These are phyloP conservation scores for Triangularia verruculosa DNA, from an alignment of 2,329 filamentous ascomycete species.

Conservation along the genomic window DNA sequence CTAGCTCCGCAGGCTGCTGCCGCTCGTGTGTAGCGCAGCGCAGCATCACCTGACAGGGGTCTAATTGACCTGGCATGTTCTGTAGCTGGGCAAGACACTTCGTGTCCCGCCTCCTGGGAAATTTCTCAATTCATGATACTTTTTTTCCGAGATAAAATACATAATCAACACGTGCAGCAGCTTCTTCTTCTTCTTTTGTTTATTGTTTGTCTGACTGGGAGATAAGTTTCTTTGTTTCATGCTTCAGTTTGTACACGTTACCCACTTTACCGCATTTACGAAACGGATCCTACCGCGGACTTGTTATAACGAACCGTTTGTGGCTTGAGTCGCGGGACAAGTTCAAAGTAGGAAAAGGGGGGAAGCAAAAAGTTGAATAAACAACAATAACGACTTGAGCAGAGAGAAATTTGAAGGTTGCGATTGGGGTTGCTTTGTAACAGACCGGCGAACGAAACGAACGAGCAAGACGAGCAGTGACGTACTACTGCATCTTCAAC, in stretches of 20 bases:
- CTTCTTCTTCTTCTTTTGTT: neutral
- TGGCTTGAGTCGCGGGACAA: neutral
- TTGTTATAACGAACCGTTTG: neutral
- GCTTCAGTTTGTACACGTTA: neutral
- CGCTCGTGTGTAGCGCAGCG: neutral
- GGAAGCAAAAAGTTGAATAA: neutral
- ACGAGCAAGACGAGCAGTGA: neutral
- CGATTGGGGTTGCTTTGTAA: neutral
- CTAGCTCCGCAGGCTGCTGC: neutral
- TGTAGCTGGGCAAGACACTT: neutral
- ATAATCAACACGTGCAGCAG: neutral
- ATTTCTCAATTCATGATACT: neutral
- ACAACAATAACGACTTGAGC: neutral
- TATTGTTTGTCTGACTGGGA: neutral
- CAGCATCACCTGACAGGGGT: slow-evolving; percentile 15
- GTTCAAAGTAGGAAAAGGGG: neutral
- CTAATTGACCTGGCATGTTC: slow-evolving; percentile 4
- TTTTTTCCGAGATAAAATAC: neutral
- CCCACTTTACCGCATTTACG: neutral
- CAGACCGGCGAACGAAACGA: neutral
- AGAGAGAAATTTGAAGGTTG: neutral
- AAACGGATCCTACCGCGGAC: neutral
- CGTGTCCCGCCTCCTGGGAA: neutral
- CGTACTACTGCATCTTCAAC: neutral
- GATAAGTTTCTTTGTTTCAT: slow-evolving; percentile 8